A percentile compares a stretch with the other conserved stretches of the same genome.
Evolutionary conservation across 179 eudicot species (phyloP).

Genomic region (Nepenthes alata): DNA sequence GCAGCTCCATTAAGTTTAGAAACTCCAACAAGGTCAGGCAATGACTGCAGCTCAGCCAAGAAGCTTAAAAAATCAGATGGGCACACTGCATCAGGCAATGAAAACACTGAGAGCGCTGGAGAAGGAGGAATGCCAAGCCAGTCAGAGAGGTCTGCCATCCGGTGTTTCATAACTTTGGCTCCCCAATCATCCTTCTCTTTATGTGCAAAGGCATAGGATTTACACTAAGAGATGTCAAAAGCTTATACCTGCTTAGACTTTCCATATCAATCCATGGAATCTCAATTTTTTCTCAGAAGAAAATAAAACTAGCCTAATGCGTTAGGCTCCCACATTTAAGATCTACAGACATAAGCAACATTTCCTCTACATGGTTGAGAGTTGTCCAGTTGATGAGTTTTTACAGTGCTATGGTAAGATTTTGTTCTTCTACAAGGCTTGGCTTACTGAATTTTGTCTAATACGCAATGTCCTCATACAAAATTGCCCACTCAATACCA

Average conservation of each 20-base stretch:
- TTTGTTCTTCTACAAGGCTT: too few species aligned
- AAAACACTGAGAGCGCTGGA: slow-evolving; percentile 38
- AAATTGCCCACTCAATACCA: too few species aligned
- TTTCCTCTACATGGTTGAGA: too few species aligned
- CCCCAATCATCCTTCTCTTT: not conserved
- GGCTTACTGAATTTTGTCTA: too few species aligned
- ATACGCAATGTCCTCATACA: too few species aligned
- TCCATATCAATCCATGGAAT: too few species aligned
- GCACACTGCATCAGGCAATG: slow-evolving; percentile 56
- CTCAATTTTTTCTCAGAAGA: too few species aligned
- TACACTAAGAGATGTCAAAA: not conserved
- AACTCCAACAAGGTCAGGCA: slow-evolving; percentile 56
- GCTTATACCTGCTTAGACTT: not conserved
- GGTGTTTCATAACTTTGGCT: not conserved
- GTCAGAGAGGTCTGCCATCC: slow-evolving; percentile 54
- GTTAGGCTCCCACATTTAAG: too few species aligned
- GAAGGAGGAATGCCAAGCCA: slow-evolving; percentile 30
- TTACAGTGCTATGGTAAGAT: too few species aligned
- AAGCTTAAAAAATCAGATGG: slow-evolving; percentile 59
- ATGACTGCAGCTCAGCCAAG: slow-evolving; percentile 53
- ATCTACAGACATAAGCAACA: too few species aligned
- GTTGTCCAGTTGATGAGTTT: too few species aligned
- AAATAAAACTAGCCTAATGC: too few species aligned
- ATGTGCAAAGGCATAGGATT: not conserved
- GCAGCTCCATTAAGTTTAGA: slow-evolving; percentile 50